Base-by-base conservation (phyloP, 2,329 filamentous ascomycete species). In the Lachnellula willkommii region DNA sequence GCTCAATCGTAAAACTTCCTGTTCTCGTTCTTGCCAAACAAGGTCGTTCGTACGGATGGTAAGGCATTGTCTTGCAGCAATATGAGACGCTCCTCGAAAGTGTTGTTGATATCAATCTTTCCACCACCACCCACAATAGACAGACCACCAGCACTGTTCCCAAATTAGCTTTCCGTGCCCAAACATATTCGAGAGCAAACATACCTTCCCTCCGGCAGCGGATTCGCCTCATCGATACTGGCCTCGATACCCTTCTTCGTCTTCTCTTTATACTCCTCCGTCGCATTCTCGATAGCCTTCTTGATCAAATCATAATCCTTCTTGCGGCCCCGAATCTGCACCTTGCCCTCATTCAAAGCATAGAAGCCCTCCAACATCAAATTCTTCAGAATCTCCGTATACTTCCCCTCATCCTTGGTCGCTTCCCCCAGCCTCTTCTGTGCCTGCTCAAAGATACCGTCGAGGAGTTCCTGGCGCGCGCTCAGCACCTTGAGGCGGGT, bases 101-200 rank as follows among this genome's bases (percentile, higher is more conserved):
- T 97, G 79, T 99, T 97, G 82, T 96, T 92, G 74, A 99, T 93
- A 68, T 96, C 91, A 71, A 99, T 97, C 81, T 93, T 96, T 71
- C 94, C 94, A 63, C 80, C 80, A 64, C 88, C 87, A 62, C 92
- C 90, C 54, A 95, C 75, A 63, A 99, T 84, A 56, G 82, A 72
- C 56, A 95, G 80, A 67, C 94, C 94, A 58, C 94, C 94, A 58
- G 91, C 81, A 68, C 94, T 97, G 65, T 59, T 22, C 39, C 52
- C 37, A 17, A 35, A 35, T 63, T 50, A 62, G 60, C 62, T 51
- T 56, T 28, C 26, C 22, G 2, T 53, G 43, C 42, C 8, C n/a
- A 52, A 35, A 11, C 28, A 8, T 37, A 39, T 7, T 17, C 5
- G 5, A 54, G 9, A 54, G 5, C n/a, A 47, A 52, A 82, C 91